phyloP scores from a whole-genome alignment of 2,329 filamentous ascomycete species.

The Dactylellina drechsleri region DNA sequence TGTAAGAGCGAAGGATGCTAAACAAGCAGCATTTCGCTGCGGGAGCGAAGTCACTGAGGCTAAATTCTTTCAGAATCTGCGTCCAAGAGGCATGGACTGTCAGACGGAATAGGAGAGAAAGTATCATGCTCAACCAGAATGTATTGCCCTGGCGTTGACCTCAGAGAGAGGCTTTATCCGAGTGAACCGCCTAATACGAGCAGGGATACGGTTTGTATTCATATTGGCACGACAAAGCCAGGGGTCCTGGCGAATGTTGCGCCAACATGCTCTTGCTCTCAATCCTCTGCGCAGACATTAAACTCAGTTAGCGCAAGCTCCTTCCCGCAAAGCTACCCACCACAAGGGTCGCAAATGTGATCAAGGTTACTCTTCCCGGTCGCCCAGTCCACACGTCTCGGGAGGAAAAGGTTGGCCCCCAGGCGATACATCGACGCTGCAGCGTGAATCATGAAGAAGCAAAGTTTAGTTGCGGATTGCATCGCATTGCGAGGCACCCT shows the following conservation, averaged over 20 bases:
- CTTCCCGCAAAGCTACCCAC: no score
- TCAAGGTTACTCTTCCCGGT: constrained; percentile 16
- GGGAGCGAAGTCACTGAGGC: constrained; percentile 1
- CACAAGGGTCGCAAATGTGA: neutral
- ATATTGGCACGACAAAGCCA: constrained; percentile 11
- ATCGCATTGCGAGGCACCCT: constrained; percentile 48
- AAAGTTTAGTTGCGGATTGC: constrained; percentile 14
- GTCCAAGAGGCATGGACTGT: constrained; percentile 28
- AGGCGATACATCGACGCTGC: constrained; percentile 1
- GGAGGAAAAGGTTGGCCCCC: constrained; percentile 7
- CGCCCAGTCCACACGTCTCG: constrained; percentile 21
- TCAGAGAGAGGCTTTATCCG: constrained; percentile 32
- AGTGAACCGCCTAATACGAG: constrained; percentile 29
- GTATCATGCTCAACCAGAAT: constrained; percentile 4
- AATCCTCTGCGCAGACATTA: neutral
- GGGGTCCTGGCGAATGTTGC: constrained; percentile 30
- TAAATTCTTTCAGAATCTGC: constrained; percentile 22
- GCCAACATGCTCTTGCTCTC: constrained; percentile 33
- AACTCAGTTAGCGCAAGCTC: constrained; percentile 32
- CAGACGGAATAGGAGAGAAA: constrained; percentile 16
- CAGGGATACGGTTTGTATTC: constrained; percentile 22
- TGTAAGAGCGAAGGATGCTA: neutral
- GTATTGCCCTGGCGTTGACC: constrained; percentile 6
- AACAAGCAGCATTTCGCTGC: neutral
- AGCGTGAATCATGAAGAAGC: no score